Base-by-base conservation (phyloP, 768 basidiomycete genomes). In the Russula vinacea region DNA sequence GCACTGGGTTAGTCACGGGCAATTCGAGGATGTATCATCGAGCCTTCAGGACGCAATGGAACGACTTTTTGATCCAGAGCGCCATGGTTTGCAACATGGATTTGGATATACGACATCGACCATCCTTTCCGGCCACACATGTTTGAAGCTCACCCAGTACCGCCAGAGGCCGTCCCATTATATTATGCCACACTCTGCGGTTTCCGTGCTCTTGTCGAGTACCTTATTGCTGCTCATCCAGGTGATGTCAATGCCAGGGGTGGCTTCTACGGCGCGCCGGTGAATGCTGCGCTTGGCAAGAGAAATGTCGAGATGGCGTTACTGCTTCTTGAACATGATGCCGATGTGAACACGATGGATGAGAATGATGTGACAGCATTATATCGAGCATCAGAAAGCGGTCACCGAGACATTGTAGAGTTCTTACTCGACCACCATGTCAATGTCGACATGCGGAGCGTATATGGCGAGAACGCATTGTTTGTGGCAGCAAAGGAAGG, bases 141-240 rank as follows among this genome's bases (percentile, higher is more conserved):
- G 47, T 62, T 40, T 1, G 33, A 39, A 19, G 32, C 11, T 8
- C 50, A 14, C 24, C 56, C 62, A n/a, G 8, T 13, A 19, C 32
- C 5, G 6, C 62, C 56, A n/a, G 26, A 37, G 1, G 50, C 40
- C 1, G 24, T 7, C 17, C 56, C 62, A n/a, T 29, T 63, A 29
- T 63, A 63, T 16, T 63, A 63, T 45, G 62, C 56, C 5, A 35
- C 35, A 11, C 17, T 63, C 5, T 63, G 56, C n/a, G 56, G 62
- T 14, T 53, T 63, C 19, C 24, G 29, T 37, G 24, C 5, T 51
- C 56, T 58, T 11, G 62, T 13, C 3, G 19, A 58, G 11, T 17
- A 26, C 16, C 47, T 63, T 4, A 26, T 63, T 2, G 8, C 13
- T 4, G n/a, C 13, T 7, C 24, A 14, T 39, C 33, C 56, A 9